Evolutionary conservation across 495 filamentous ascomycete genomes (phyloP), one percentile per base, ranked within the genome.

Genomic region (Beverwykella pulmonaria): DNA sequence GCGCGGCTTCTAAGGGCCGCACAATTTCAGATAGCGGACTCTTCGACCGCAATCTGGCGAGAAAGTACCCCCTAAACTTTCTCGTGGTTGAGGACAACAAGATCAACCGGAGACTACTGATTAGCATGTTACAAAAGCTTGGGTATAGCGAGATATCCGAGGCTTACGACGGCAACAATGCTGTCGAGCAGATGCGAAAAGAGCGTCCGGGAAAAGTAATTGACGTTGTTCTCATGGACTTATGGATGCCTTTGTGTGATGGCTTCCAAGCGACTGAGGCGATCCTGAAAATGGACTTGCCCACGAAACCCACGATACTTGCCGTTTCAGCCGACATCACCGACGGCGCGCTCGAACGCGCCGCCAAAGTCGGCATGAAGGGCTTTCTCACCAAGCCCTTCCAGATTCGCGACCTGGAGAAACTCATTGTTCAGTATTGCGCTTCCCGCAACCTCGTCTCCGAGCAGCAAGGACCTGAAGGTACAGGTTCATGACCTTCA

Each of bases 231-330:
- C 75, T 92, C 27, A 93, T 93, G 90, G 90, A 93, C 75, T 81
- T 93, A 6, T 93, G 90, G 90, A 93, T 93, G 90, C 90, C 90
- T 1, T 80, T 85, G 61, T 90, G 92, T 85, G 90, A 93, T 70
- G 90, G 90, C 1, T 92, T 90, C 60, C 86, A 92, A 73, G 90
- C 90, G 6, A 86, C 90, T 0, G 79, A 83, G 53, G 75, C 76
- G 26, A 93, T 93, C 61, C 75, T 88, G n/a, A 75, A 80, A 56
- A 79, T 87, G 74, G 57, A 56, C 47, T 23, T 12, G 17, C 25
- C 54, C 6, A 36, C 55, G 15, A 68, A 53, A 27, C 75, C 79
- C n/a, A 81, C 75, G 4, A 75, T 92, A 17, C 79, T 92, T 26
- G 90, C 90, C 14, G 88, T 92, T 25, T 92, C 87, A 50, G 90